These are phyloP conservation scores for Myrmaecium sp. DNA, from an alignment of 2,329 filamentous ascomycete genomes.

Conservation along the genomic window DNA sequence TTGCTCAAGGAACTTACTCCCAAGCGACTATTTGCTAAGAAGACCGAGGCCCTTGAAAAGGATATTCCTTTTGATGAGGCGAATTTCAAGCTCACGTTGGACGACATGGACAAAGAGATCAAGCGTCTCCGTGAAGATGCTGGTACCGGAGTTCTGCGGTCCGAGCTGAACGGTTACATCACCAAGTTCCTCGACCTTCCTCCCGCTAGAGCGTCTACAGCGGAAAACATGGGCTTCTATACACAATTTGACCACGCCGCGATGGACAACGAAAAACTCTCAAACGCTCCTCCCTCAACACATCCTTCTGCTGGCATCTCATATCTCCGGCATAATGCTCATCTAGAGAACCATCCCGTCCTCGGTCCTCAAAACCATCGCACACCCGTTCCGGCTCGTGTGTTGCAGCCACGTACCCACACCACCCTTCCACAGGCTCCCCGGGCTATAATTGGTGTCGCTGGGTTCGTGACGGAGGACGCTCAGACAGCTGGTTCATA, in stretches of 20 bases:
- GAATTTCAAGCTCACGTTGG: conserved; percentile 12
- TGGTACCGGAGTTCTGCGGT: conserved; percentile 34
- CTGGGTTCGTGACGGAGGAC: conserved; percentile 26
- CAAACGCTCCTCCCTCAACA: conserved; percentile 32
- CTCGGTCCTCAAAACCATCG: conserved; percentile 39
- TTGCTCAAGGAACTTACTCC: conserved; percentile 10
- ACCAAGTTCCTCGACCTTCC: conserved; percentile 40
- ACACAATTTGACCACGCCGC: conserved; percentile 11
- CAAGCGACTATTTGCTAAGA: conserved; percentile 3
- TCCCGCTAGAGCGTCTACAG: conserved; percentile 15
- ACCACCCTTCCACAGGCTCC: conserved; percentile 7
- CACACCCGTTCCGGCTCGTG: conserved; percentile 38
- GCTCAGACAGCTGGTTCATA: conserved; percentile 11
- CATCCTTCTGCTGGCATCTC: conserved; percentile 49
- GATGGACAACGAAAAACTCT: not conserved
- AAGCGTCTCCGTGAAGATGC: conserved; percentile 28
- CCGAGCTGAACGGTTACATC: conserved; percentile 35
- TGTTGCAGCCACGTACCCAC: conserved; percentile 27
- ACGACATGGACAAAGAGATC: conserved; percentile 13
- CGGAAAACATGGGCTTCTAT: conserved; percentile 15
- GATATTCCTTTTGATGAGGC: conserved; percentile 6
- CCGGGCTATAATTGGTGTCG: conserved; percentile 25
- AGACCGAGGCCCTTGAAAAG: not conserved
- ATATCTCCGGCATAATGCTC: conserved; percentile 38
- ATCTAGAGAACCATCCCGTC: conserved; percentile 41